These are phyloP conservation scores for Chytriomyces sp. DNA, from an alignment of 192 early-diverging fungal genomes.

Conservation along the genomic window DNA sequence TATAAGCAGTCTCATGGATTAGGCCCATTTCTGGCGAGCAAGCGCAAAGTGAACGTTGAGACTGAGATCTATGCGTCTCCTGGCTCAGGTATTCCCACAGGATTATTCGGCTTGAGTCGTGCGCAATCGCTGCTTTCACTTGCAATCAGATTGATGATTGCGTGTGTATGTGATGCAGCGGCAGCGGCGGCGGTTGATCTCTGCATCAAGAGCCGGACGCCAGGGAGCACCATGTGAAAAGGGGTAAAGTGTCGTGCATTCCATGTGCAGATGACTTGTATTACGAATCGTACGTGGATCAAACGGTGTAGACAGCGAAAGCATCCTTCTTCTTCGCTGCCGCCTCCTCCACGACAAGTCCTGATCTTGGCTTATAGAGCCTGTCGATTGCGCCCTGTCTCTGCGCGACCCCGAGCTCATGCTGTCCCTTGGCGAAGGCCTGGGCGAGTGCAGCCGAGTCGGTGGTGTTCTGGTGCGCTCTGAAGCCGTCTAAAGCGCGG, in stretches of 20 bases:
- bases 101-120: neutral
- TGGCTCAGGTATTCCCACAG: constrained; percentile 29
- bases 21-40: constrained; percentile 36
- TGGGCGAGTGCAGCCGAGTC: constrained; percentile 57
- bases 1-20: constrained; percentile 42
- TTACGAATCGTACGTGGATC: too few relatives aligned
- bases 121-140: neutral
- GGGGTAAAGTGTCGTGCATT: too few relatives aligned
- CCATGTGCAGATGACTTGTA: too few relatives aligned
- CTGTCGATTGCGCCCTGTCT: constrained; percentile 76
- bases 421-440: constrained; percentile 61
- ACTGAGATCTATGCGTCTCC: constrained; percentile 21
- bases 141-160: constrained; percentile 31
- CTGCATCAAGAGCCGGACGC: constrained; percentile 36
- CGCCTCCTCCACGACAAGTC: neutral
- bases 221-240: neutral
- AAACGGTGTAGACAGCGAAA: too few relatives aligned
- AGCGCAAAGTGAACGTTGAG: constrained; percentile 31
- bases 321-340: neutral
- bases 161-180: constrained; percentile 46
- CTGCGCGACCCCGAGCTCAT: constrained; percentile 72
- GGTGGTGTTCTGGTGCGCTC: constrained; percentile 53
- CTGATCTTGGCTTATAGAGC: constrained; percentile 59
- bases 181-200: constrained; percentile 45
- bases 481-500: constrained; percentile 79